phyloP scores from a whole-genome alignment of 169 alveolate genomes.

The Cryptosporidium bovis region DNA sequence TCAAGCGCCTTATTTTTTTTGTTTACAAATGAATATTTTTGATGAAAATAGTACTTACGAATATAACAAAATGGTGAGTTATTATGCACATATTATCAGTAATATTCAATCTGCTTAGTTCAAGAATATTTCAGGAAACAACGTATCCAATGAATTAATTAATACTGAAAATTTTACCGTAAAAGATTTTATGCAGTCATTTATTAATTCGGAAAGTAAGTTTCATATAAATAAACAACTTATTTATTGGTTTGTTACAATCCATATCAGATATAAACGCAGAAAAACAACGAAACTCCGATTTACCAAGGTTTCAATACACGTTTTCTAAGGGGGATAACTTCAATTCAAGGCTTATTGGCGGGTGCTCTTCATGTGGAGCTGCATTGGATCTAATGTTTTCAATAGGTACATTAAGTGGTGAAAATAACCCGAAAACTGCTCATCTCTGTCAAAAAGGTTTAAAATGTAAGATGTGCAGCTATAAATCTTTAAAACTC shows the following conservation, averaged over 20 bases:
- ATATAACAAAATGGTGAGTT: too few species aligned
- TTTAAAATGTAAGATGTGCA: conserved; percentile 44
- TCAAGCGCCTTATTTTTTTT: too few species aligned
- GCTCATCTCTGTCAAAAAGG: not conserved
- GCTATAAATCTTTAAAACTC: not conserved
- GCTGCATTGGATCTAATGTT: conserved; percentile 16
- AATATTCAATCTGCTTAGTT: not conserved
- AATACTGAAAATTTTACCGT: conserved; percentile 18
- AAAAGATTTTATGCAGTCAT: conserved; percentile 52
- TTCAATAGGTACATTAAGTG: not conserved
- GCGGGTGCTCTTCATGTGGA: conserved; percentile 70
- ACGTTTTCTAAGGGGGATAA: conserved; percentile 27
- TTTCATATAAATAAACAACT: not conserved
- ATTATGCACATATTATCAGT: too few species aligned
- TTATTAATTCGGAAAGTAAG: conserved; percentile 48
- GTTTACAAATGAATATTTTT: too few species aligned
- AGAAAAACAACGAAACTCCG: conserved; percentile 12
- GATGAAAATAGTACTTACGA: too few species aligned
- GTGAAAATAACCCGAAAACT: not conserved
- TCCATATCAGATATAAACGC: conserved; percentile 7
- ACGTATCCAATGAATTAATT: conserved; percentile 14
- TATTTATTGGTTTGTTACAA: not conserved
- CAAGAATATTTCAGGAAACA: conserved; percentile 20
- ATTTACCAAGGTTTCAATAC: conserved; percentile 50
- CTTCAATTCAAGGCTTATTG: conserved; percentile 13